A percentile compares a stretch with the other conserved stretches of the same genome.
Conservation (phyloP, 2,329 filamentous ascomycete species). For the Tolypocladium tropicale region DNA sequence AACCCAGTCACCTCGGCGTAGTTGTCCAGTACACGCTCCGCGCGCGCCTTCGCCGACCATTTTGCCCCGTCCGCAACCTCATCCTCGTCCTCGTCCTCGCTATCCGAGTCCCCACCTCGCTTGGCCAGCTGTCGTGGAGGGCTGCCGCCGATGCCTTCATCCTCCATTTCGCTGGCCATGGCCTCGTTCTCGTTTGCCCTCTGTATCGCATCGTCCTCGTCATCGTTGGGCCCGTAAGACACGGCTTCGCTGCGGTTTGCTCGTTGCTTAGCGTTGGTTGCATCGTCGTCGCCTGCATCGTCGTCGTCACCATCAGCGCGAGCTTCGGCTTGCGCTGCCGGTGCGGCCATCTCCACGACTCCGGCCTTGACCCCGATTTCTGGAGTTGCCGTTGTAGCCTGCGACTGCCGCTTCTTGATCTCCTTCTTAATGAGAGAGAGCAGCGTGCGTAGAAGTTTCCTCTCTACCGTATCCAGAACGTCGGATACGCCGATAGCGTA, state of each 20-base stretch:
- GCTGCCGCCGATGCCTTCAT: conserved; percentile 42
- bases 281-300: conserved; percentile 70
- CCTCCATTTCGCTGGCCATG: conserved; percentile 25
- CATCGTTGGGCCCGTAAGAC: conserved; percentile 87
- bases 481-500: conserved; percentile 76
- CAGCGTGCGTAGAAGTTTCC: conserved; percentile 64
- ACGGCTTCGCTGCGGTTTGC: conserved; percentile 72
- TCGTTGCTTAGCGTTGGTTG: conserved; percentile 61
- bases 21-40: conserved; percentile 53
- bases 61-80: conserved; percentile 26
- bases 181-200: conserved; percentile 26
- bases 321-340: conserved; percentile 16
- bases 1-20: conserved; percentile 64
- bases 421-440: conserved; percentile 63
- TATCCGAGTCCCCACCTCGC: conserved; percentile 22
- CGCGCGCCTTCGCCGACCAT: conserved; percentile 37
- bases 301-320: conserved; percentile 51
- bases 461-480: conserved; percentile 71
- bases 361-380: conserved; percentile 53
- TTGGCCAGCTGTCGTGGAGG: conserved; percentile 22
- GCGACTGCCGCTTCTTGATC: conserved; percentile 67
- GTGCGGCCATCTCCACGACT: conserved; percentile 39
- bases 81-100: conserved; percentile 24
- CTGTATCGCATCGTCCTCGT: conserved; percentile 73
- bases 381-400: conserved; percentile 60